phyloP scores from a whole-genome alignment of 495 filamentous ascomycete species.

The Daldinia caldariorum region DNA sequence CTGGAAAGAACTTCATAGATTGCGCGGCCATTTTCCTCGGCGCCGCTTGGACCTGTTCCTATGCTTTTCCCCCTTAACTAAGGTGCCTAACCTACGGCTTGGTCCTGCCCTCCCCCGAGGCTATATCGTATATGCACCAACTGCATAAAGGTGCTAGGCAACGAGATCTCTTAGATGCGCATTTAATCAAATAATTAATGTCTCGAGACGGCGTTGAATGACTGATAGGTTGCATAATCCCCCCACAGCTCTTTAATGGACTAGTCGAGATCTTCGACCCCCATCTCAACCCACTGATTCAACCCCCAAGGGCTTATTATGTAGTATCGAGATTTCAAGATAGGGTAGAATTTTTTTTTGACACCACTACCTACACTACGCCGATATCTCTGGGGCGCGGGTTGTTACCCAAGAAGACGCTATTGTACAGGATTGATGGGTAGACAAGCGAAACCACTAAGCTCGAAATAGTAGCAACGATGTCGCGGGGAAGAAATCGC shows the following conservation, averaged over 20 bases:
- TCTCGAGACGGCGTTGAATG: conserved; percentile 30
- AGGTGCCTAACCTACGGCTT: neutral
- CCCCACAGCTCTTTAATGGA: conserved; percentile 39
- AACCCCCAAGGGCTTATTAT: conserved; percentile 36
- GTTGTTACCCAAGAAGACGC: conserved; percentile 16
- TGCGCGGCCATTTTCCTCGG: conserved; percentile 9
- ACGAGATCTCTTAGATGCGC: conserved; percentile 19
- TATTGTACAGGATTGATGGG: conserved; percentile 12
- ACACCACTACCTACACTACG: conserved; percentile 14
- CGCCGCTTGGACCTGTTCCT: conserved; percentile 13
- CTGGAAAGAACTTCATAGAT: conserved; percentile 4
- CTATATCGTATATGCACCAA: conserved; percentile 15
- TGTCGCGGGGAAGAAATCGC: conserved; percentile 22
- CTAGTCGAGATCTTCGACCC: conserved; percentile 42
- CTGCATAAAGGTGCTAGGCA: conserved; percentile 17
- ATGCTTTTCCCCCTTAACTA: conserved; percentile 3
- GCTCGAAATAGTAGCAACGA: conserved; percentile 41
- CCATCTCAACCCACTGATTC: neutral
- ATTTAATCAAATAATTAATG: conserved; percentile 38
- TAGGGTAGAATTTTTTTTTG: conserved; percentile 39
- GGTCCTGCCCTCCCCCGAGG: conserved; percentile 13
- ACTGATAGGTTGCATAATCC: conserved; percentile 41
- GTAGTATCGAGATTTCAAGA: conserved; percentile 40
- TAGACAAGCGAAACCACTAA: conserved; percentile 30
- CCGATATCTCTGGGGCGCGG: conserved; percentile 23